These are phyloP conservation scores for Umbelopsis ramanniana DNA, from an alignment of 192 early-diverging fungal species.

Conservation along the genomic window DNA sequence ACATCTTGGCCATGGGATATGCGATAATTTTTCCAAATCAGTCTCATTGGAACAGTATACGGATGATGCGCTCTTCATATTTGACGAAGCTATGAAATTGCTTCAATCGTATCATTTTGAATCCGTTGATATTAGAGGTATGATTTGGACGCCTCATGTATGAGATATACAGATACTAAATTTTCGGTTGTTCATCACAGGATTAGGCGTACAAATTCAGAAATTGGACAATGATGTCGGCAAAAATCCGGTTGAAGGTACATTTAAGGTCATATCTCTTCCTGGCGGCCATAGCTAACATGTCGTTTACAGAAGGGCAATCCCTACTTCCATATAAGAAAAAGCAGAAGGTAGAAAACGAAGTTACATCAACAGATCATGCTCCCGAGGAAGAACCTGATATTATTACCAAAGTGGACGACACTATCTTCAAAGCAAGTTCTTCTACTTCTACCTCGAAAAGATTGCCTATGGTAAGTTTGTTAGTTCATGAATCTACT, in stretches of 20 bases:
- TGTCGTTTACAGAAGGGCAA: slow-evolving; percentile 4
- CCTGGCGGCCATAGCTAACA: background rate
- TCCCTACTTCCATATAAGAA: slow-evolving; percentile 6
- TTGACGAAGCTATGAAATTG: slow-evolving; percentile 36
- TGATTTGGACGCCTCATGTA: background rate
- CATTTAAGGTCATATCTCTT: background rate
- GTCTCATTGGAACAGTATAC: slow-evolving; percentile 51
- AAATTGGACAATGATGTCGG: slow-evolving; percentile 39
- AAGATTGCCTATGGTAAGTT: slow-evolving; percentile 8
- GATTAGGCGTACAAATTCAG: slow-evolving; percentile 57
- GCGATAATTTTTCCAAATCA: slow-evolving; percentile 62
- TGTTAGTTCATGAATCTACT: background rate
- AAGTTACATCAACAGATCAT: background rate
- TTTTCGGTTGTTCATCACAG: slow-evolving; percentile 21
- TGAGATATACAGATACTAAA: background rate
- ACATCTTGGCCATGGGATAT: slow-evolving; percentile 69
- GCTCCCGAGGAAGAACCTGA: background rate
- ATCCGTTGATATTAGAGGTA: slow-evolving; percentile 51
- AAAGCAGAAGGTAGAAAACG: background rate
- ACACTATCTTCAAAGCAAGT: background rate
- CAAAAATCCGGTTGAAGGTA: background rate
- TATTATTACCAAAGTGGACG: background rate
- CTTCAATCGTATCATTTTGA: slow-evolving; percentile 44
- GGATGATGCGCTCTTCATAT: slow-evolving; percentile 49
- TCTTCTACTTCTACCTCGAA: background rate